These are phyloP conservation scores for Nymphaea thermarum DNA, from an alignment of 164 flowering plant species.

Conservation along the genomic window DNA sequence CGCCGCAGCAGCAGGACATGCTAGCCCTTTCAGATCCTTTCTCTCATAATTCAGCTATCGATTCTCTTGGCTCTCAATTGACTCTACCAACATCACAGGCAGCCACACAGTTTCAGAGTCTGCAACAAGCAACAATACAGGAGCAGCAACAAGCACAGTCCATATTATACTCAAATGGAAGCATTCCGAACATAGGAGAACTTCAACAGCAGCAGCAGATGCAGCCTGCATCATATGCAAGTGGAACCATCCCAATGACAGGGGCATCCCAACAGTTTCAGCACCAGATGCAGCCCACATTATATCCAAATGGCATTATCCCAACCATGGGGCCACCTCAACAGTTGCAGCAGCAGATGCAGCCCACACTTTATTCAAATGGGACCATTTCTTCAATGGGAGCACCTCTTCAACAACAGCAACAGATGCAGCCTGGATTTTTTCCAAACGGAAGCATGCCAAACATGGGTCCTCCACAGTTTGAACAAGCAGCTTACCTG, in stretches of 20 bases:
- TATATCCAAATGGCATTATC: background rate
- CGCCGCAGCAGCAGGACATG: slow-evolving; percentile 37
- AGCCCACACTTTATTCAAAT: background rate
- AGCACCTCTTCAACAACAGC: slow-evolving; percentile 25
- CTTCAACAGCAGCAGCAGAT: slow-evolving; percentile 20
- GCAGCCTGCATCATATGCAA: background rate
- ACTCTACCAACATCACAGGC: slow-evolving; percentile 23
- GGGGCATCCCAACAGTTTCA: slow-evolving; percentile 21
- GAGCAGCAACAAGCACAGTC: background rate
- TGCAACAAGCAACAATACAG: background rate
- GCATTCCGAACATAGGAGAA: background rate
- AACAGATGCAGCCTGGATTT: slow-evolving; percentile 23
- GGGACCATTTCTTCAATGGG: background rate
- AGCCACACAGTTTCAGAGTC: background rate
- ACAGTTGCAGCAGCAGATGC: slow-evolving; percentile 23
- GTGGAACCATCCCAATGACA: background rate
- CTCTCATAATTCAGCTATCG: slow-evolving; percentile 20
- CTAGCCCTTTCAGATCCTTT: slow-evolving; percentile 73
- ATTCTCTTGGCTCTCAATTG: slow-evolving; percentile 21
- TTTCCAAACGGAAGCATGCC: slow-evolving; percentile 50
- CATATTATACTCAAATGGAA: background rate
- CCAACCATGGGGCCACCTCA: slow-evolving; percentile 1
- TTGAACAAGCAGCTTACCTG: slow-evolving; percentile 32
- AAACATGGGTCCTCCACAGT: slow-evolving; percentile 23
- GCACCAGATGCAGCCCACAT: slow-evolving; percentile 2